Evolutionary conservation across 805 yeast species (phyloP).

Genomic region (Nakazawaea ambrosiae): DNA sequence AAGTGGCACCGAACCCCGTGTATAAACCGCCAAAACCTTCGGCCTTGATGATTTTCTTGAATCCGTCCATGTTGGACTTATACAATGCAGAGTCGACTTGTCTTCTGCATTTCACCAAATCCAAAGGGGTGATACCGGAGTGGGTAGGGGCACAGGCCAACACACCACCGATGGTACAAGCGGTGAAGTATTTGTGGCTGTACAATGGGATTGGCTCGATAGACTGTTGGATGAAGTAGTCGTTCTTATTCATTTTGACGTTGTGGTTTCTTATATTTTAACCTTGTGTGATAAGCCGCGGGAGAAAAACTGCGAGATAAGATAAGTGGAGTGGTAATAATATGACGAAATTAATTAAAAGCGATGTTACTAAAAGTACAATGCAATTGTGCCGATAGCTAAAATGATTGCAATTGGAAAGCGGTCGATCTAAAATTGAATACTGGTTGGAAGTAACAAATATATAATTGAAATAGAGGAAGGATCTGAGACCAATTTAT

Average conservation of each 20-base stretch:
- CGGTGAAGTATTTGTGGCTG: constrained; percentile 57
- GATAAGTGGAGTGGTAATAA: no score
- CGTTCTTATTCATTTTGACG: neutral
- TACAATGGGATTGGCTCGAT: constrained; percentile 39
- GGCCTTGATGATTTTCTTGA: constrained; percentile 61
- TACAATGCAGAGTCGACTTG: constrained; percentile 78
- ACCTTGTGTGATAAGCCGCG: no score
- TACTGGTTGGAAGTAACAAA: no score
- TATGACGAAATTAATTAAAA: no score
- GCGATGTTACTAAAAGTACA: no score
- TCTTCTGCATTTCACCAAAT: constrained; percentile 86
- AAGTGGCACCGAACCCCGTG: constrained; percentile 90
- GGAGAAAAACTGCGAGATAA: no score
- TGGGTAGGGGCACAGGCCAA: constrained; percentile 97
- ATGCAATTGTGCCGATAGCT: no score
- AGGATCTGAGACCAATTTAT: no score
- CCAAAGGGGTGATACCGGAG: constrained; percentile 87
- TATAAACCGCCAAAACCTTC: constrained; percentile 73
- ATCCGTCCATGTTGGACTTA: constrained; percentile 75
- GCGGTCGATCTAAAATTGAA: no score
- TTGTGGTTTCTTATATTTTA: no score
- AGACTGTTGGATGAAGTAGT: constrained; percentile 6
- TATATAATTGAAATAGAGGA: no score
- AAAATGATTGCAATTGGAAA: no score
- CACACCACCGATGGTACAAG: constrained; percentile 74